Percentiles rank a stretch among this genome's conserved stretches.
Conservation (phyloP, 2,329 filamentous ascomycete species). For the Fusarium compactum region DNA sequence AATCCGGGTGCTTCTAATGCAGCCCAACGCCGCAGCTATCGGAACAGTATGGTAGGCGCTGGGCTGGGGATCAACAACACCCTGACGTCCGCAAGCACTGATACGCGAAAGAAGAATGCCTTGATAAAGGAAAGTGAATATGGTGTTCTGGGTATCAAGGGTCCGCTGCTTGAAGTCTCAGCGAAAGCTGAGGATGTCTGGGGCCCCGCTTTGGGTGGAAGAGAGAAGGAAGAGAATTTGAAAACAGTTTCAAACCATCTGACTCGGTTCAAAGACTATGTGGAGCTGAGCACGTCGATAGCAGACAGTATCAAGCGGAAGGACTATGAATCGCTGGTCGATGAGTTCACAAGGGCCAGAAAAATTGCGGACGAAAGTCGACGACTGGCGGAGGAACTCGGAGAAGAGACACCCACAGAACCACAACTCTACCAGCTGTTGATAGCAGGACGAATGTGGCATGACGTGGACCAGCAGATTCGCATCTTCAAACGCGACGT, state of each 20-base stretch:
- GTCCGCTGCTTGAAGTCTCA: constrained; percentile 86
- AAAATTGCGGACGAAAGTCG: constrained; percentile 84
- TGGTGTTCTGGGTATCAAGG: constrained; percentile 88
- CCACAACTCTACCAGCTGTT: constrained; percentile 87
- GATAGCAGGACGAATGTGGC: constrained; percentile 93
- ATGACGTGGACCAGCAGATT: constrained; percentile 89
- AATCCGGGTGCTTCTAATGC: constrained; percentile 71
- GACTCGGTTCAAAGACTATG: constrained; percentile 82
- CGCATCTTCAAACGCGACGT: constrained; percentile 88
- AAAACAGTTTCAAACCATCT: constrained; percentile 81
- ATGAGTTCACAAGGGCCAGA: constrained; percentile 87
- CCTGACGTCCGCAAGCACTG: constrained; percentile 56
- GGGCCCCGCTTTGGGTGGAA: constrained; percentile 91
- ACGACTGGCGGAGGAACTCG: constrained; percentile 69
- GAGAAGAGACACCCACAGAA: constrained; percentile 74
- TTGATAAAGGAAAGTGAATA: constrained; percentile 93
- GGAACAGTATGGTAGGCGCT: constrained; percentile 60
- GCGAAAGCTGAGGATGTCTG: constrained; percentile 97
- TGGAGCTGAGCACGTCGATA: constrained; percentile 82
- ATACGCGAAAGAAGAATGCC: constrained; percentile 85
- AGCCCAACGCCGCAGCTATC: constrained; percentile 74
- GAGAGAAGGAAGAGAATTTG: constrained; percentile 89
- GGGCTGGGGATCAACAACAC: constrained; percentile 55
- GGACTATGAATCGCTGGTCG: constrained; percentile 88
- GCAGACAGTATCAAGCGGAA: constrained; percentile 89